Percentiles rank a stretch among this genome's conserved stretches.
Conservation (phyloP, 257 asterid species). For the Solanum pimpinellifolium region DNA sequence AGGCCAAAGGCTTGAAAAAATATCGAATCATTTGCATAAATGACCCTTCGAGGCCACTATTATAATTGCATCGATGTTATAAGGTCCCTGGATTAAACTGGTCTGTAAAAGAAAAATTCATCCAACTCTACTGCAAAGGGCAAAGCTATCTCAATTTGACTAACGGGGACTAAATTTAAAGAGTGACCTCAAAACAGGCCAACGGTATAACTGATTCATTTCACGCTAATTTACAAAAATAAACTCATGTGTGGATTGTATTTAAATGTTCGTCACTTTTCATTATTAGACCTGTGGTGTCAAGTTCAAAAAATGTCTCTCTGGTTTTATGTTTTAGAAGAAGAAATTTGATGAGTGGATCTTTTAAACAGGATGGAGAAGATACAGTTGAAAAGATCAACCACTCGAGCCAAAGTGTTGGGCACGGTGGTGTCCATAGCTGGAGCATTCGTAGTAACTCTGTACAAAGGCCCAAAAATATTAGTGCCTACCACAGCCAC, state of each 20-base stretch:
- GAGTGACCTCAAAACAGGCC: background rate
- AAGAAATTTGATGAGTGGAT: background rate
- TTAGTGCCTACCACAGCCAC: constrained; percentile 4
- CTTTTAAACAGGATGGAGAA: constrained; percentile 67
- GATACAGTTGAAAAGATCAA: constrained; percentile 38
- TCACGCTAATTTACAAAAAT: background rate
- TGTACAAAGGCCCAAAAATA: constrained; percentile 68
- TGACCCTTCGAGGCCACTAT: background rate
- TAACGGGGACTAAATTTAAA: background rate
- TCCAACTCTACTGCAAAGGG: background rate
- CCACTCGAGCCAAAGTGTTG: constrained; percentile 53
- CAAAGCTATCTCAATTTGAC: background rate
- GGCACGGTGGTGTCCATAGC: constrained; percentile 69
- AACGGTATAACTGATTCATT: background rate
- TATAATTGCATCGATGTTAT: background rate
- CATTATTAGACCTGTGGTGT: background rate
- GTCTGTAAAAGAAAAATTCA: background rate
- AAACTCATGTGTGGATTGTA: background rate
- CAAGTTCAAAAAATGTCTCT: background rate
- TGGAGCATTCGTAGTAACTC: constrained; percentile 79
- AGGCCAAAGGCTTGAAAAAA: background rate
- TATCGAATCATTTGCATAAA: background rate
- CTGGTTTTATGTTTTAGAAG: background rate
- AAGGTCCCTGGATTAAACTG: background rate
- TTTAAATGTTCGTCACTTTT: background rate